Evolutionary conservation across 768 basidiomycete species (phyloP), one percentile per base, ranked within the genome.

Genomic region (Multifurca ochricompacta): DNA sequence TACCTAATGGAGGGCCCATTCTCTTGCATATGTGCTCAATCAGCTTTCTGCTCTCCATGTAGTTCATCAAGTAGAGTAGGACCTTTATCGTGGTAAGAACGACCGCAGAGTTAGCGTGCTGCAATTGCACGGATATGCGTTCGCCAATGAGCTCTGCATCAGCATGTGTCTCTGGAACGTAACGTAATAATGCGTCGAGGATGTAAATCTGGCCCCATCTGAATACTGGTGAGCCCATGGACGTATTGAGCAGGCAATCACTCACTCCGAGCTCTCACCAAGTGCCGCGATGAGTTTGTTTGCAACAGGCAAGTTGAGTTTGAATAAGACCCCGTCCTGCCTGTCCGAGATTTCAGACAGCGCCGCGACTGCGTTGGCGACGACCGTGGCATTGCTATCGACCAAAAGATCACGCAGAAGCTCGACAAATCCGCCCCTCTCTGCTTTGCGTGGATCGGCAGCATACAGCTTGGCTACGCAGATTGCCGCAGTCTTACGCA

Each of bases 171-270:
- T 92, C 86, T 4, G 96, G 96, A n/a, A 96, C 89, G 67, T 87
- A 98, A 35, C 93, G 89, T 51, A 99, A 70, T 28, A 99, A 69
- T 1, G 91, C 90, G 67, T 99, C 96, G 37, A 99, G 76, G 60
- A 99, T 98, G 66, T 98, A 99, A 48, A 97, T 92, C 69, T 97
- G 94, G 0, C 95, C 95, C 96, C 96, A 99, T 69, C 95, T 99
- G 66, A 11, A 60, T 63, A 28, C 60, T n/a, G 53, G 54, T 53
- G 47, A 35, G 49, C 23, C 48, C 30, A 40, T 7, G 30, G 23
- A 36, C 7, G 18, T 7, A 31, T 31, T 6, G 16, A 28, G 53
- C 18, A 41, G 32, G 13, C 31, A 25, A 49, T 18, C 25, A 83
- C 92, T 62, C 66, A 97, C 96, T 98, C 96, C 54, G 95, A 98